A percentile compares a stretch with the other conserved stretches of the same genome.
These are phyloP conservation scores for Paramecium caudatum DNA, from an alignment of 73 alveolate genomes.

Conservation along the genomic window DNA sequence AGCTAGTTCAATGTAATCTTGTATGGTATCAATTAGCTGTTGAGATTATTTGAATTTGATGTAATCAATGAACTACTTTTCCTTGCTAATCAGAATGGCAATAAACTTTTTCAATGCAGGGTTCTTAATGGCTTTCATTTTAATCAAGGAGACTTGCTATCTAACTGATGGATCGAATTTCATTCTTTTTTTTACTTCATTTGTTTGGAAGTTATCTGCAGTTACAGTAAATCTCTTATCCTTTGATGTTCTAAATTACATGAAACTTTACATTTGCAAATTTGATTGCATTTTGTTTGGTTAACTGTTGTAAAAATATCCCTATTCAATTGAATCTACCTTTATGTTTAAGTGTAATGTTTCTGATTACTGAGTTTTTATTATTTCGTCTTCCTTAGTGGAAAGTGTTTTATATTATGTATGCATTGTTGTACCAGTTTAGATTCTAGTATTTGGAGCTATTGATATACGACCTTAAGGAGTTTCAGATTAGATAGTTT, in stretches of 20 bases:
- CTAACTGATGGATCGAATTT: slow-evolving; percentile 10
- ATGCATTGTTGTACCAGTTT: slow-evolving; percentile 28
- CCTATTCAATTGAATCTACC: not conserved
- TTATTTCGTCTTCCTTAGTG: not conserved
- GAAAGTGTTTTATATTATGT: slow-evolving; percentile 25
- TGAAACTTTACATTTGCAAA: not conserved
- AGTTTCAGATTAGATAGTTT: not conserved
- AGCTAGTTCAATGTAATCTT: not conserved
- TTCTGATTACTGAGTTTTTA: not conserved
- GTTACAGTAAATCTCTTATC: not conserved
- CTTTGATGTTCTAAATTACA: not conserved
- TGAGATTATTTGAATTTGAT: not conserved
- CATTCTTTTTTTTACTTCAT: not conserved
- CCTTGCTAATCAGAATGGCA: not conserved
- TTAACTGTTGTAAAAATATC: not conserved
- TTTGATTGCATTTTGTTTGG: not conserved
- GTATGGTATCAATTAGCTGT: not conserved
- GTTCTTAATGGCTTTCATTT: not conserved
- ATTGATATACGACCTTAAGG: not conserved
- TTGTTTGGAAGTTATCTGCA: not conserved
- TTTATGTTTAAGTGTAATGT: too few relatives aligned
- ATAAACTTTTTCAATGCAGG: not conserved
- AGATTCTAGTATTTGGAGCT: not conserved
- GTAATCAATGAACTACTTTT: not conserved
- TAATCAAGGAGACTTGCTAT: not conserved